A percentile compares a stretch with the other conserved stretches of the same genome.
Evolutionary conservation across 176 grass and related monocot species (phyloP).

Genomic region (Urochloa ruziziensis): DNA sequence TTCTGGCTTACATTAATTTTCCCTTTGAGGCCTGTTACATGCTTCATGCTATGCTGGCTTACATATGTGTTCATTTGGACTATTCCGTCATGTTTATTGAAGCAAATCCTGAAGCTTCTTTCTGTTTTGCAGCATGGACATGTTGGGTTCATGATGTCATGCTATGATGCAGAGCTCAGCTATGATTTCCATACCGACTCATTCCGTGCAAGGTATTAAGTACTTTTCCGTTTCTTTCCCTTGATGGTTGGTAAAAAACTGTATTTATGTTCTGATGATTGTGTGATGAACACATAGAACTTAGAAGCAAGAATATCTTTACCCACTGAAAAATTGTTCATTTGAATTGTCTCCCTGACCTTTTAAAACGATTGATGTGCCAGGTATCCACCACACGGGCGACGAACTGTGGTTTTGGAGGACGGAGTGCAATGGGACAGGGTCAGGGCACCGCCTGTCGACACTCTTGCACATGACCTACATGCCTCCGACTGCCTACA

Average conservation of each 20-base stretch:
- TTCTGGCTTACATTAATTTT: background rate
- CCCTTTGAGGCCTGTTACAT: background rate
- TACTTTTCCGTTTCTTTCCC: background rate
- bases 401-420: conserved; percentile 61
- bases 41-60: background rate
- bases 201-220: conserved; percentile 76
- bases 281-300: background rate
- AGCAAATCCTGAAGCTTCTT: conserved; percentile 3
- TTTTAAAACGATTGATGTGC: background rate
- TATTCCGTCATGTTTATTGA: conserved; percentile 1
- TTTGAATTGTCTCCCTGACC: background rate
- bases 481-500: conserved; percentile 78
- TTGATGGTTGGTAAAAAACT: background rate
- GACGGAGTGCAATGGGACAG: conserved; percentile 83
- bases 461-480: conserved; percentile 69
- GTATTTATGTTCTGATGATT: background rate
- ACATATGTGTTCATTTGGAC: conserved; percentile 1
- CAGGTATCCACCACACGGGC: conserved; percentile 91
- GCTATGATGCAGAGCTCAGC: conserved; percentile 94
- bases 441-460: conserved; percentile 62
- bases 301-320: background rate
- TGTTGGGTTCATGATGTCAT: conserved; percentile 99
- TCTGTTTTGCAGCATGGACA: conserved; percentile 87
- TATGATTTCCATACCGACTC: conserved; percentile 66
- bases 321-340: background rate